Evolutionary conservation across 257 asterid species (phyloP), one percentile per base, ranked within the genome.

Genomic region (Cordia subcordata): DNA sequence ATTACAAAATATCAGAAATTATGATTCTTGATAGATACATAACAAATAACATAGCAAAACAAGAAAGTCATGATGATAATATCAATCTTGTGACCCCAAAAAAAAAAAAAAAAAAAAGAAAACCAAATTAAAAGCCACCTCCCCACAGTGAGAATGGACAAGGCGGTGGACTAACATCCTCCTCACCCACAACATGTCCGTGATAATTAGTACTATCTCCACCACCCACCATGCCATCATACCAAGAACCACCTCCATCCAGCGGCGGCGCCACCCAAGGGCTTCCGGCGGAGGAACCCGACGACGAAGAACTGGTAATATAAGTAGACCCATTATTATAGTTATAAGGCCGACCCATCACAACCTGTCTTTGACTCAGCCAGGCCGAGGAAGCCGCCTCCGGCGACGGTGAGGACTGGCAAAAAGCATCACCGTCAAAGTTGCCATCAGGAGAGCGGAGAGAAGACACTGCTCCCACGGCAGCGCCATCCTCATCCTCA

Each of bases 61-160:
- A n/a, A n/a, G n/a, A n/a, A n/a, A n/a, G n/a, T n/a, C n/a, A n/a
- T n/a, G n/a, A n/a, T n/a, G n/a, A n/a, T n/a, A n/a, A n/a, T n/a
- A n/a, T n/a, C n/a, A n/a, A n/a, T n/a, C n/a, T n/a, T n/a, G 12
- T 39, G 44, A 39, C 8, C 8, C 12, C 12, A 33, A 8, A 20
- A 19, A 52, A 1, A 20, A 52, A 19, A 12, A 1, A 17, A 52
- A 8, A 52, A 15, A 3, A 3, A 19, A 52, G 12, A 6, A 20
- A 52, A 53, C 13, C 20, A 27, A 20, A 53, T 20, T 20, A 21
- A 53, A 53, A 53, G 0, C 57, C 90, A 64, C 84, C 84, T 8
- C 78, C 91, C 21, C 77, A 67, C 72, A 82, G 71, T 27, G 90
- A 82, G 62, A 85, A 82, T 4, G 90, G 94, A 74, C 76, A 79